A percentile compares a stretch with the other conserved stretches of the same genome.
phyloP scores from a whole-genome alignment of 2,329 filamentous ascomycete genomes.

The Curvularia sp. region DNA sequence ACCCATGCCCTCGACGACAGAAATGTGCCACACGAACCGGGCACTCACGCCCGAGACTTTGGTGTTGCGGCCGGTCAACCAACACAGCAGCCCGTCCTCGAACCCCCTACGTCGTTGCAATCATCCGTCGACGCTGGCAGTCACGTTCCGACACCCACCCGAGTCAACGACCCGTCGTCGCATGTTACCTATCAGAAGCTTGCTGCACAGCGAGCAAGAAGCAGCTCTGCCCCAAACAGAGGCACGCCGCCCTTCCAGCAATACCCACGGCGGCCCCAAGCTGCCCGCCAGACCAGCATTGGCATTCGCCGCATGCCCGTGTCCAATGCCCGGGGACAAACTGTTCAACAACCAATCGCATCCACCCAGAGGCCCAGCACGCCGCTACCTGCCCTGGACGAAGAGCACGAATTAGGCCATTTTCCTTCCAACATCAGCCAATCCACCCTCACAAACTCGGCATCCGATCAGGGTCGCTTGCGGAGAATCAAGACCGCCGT shows the following conservation, averaged over 20 bases:
- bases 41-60: conserved; percentile 46
- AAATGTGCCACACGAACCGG: conserved; percentile 35
- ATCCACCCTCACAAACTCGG: conserved; percentile 24
- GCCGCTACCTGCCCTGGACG: conserved; percentile 41
- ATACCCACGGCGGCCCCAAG: conserved; percentile 35
- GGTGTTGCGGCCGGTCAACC: conserved; percentile 30
- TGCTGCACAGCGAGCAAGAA: conserved; percentile 31
- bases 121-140: conserved; percentile 48
- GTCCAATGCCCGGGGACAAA: conserved; percentile 32
- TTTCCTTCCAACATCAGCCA: conserved; percentile 27
- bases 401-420: conserved; percentile 36
- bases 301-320: conserved; percentile 47
- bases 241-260: conserved; percentile 26
- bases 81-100: conserved; percentile 31
- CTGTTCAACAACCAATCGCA: conserved; percentile 29
- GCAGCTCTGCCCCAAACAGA: conserved; percentile 37
- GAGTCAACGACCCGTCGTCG: conserved; percentile 28
- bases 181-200: conserved; percentile 28
- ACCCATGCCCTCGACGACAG: conserved; percentile 46
- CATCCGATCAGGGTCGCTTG: conserved; percentile 30
- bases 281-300: conserved; percentile 47
- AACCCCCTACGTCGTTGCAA: conserved; percentile 46
- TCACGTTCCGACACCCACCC: conserved; percentile 39
- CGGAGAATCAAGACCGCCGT: conserved; percentile 42
- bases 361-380: conserved; percentile 34